Percentiles rank a stretch among this genome's conserved stretches.
Evolutionary conservation across 1,139 yeast species (phyloP).

Genomic region (Blastobotrys indianensis): DNA sequence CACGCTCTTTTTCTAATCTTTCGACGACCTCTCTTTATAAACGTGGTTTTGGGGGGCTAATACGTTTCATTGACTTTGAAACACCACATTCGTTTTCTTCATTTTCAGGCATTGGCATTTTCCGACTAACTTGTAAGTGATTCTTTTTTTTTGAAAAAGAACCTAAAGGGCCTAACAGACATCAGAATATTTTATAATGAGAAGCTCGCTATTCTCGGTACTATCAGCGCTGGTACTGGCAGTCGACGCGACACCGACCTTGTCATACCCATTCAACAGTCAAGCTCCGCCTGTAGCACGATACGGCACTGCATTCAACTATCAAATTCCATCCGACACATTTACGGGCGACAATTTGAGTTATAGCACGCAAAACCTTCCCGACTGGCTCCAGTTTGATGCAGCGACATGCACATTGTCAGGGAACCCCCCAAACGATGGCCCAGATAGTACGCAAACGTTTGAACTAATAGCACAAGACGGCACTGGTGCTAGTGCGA

Average conservation of each 20-base stretch:
- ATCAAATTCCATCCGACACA: slow-evolving; percentile 67
- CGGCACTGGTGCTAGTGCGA: slow-evolving; percentile 38
- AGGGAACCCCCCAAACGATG: slow-evolving; percentile 63
- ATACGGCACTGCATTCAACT: slow-evolving; percentile 54
- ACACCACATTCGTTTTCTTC: too few relatives aligned
- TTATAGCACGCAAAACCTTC: slow-evolving; percentile 55
- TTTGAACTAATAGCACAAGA: slow-evolving; percentile 64
- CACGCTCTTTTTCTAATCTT: slow-evolving; percentile 3
- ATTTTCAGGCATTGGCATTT: too few relatives aligned
- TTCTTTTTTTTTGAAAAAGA: not conserved
- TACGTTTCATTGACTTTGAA: too few relatives aligned
- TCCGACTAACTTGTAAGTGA: not conserved
- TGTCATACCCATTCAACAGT: slow-evolving; percentile 73
- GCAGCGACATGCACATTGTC: slow-evolving; percentile 50
- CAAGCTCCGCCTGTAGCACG: slow-evolving; percentile 89
- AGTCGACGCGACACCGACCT: slow-evolving; percentile 37
- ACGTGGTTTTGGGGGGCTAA: too few relatives aligned
- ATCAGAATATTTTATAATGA: not conserved
- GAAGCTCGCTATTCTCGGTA: slow-evolving; percentile 1
- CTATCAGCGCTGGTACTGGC: slow-evolving; percentile 1
- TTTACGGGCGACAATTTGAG: slow-evolving; percentile 44
- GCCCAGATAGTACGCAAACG: slow-evolving; percentile 37
- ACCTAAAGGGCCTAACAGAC: not conserved
- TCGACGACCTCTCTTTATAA: not conserved
- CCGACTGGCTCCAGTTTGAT: slow-evolving; percentile 77